Base-by-base conservation (phyloP, 139 green algal species). In the Zygnema circumcarinatum region DNA sequence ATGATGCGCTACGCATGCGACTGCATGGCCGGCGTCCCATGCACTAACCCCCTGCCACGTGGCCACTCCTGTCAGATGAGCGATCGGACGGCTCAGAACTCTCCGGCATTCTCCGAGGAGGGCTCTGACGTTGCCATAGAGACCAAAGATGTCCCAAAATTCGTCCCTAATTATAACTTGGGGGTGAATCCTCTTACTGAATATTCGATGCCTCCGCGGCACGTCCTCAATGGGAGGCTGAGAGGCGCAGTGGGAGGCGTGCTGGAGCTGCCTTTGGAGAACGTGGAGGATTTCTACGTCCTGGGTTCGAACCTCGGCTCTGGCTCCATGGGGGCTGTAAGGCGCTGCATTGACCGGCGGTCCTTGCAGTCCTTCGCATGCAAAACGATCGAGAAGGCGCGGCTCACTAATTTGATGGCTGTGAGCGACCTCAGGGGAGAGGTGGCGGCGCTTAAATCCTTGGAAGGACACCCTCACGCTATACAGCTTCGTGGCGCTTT, bases 351-450 rank as follows among this genome's bases (percentile, higher is more conserved):
- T 16, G 47, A 62, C 47, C 7, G 47, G 16, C 7, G 16, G 16
- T 25, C 47, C 7, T 62, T 7, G 7, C 47, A 25, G 16, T 25
- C 47, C 7, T 25, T 91, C 29, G 96, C 96, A 3, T 97, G 94
- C 93, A 98, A 98, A 87, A 93, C 94, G 41, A 98, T 99, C 88
- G 92, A 90, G 54, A 99, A 99, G 92, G 90, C 92, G 67, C 97
- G 98, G 90, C 92, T 98, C 68, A 91, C 86, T 38, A 16, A 62
- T 62, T 74, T 89, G 22, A 95, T 98, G 84, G 96, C 98, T 85
- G 92, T 98, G 21, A 95, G 97, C 38, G 97, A 99, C 83, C 94
- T 99, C 68, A 85, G 92, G 87, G 92, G 95, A 0, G 97, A 99
- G 88, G 94, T 99, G 62, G 36, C 33, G 2, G 75, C 38, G 2